phyloP scores from a whole-genome alignment of 2,329 filamentous ascomycete species.

The Hypoxylon sp. region DNA sequence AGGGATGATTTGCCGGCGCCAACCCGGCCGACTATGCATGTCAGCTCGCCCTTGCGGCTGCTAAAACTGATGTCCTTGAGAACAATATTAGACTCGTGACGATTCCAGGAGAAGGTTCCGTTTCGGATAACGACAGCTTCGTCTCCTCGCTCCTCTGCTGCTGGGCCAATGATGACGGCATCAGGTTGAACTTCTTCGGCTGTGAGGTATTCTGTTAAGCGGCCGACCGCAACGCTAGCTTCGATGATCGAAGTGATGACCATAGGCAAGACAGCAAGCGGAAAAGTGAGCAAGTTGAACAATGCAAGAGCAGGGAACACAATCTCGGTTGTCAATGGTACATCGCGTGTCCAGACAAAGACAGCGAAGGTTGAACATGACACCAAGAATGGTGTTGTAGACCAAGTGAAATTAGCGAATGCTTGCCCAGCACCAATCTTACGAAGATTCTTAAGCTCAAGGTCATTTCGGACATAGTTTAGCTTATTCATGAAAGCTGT shows the following conservation, averaged over 20 bases:
- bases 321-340: constrained; percentile 90
- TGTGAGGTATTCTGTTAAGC: constrained; percentile 85
- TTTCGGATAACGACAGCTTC: constrained; percentile 88
- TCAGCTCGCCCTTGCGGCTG: constrained; percentile 92
- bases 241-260: constrained; percentile 97
- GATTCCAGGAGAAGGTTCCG: constrained; percentile 95
- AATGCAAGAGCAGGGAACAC: constrained; percentile 92
- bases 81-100: constrained; percentile 78
- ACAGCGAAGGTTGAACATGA: constrained; percentile 97
- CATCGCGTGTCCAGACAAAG: constrained; percentile 87
- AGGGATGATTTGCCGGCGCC: constrained; percentile 95
- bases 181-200: constrained; percentile 92
- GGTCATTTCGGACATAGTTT: constrained; percentile 94
- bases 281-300: constrained; percentile 97
- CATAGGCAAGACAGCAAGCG: constrained; percentile 94
- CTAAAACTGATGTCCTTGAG: constrained; percentile 89
- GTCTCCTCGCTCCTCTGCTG: constrained; percentile 83
- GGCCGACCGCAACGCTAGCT: constrained; percentile 90
- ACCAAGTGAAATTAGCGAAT: constrained; percentile 98
- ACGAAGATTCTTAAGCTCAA: constrained; percentile 93
- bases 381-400: constrained; percentile 95
- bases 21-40: constrained; percentile 94
- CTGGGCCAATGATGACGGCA: constrained; percentile 78
- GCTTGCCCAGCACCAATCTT: constrained; percentile 97
- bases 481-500: constrained; percentile 98